phyloP scores from a whole-genome alignment of 306 rosid genomes.

The Arachis hypogaea region DNA sequence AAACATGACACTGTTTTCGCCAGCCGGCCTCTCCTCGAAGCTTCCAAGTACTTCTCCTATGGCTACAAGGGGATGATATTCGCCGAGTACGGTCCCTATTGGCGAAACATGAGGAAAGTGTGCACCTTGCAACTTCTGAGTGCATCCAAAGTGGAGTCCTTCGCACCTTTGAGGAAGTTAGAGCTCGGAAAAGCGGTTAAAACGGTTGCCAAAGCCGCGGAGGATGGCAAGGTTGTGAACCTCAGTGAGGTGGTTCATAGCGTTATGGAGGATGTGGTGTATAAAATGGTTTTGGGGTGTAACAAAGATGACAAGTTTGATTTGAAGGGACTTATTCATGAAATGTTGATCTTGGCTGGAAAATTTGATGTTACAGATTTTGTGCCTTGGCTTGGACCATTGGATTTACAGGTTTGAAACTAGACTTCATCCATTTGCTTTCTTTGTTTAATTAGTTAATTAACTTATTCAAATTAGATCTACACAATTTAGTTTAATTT shows the following conservation, averaged over 20 bases:
- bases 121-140: constrained; percentile 6
- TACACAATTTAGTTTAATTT: too few species aligned
- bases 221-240: not conserved
- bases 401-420: constrained; percentile 46
- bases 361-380: constrained; percentile 42
- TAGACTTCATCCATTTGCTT: too few species aligned
- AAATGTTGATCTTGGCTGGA: not conserved
- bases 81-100: not conserved
- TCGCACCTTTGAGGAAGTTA: not conserved
- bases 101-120: constrained; percentile 16
- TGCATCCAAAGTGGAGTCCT: not conserved
- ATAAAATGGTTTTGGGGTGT: constrained; percentile 28
- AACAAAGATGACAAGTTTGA: constrained; percentile 22
- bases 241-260: not conserved
- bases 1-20: not conserved
- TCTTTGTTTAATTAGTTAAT: too few species aligned
- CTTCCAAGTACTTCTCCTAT: not conserved
- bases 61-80: not conserved
- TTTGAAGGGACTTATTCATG: constrained; percentile 23
- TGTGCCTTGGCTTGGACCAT: constrained; percentile 20
- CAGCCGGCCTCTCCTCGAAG: not conserved
- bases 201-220: not conserved
- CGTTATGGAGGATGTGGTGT: not conserved
- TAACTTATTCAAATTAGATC: too few species aligned
- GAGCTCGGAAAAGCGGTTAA: not conserved